These are phyloP conservation scores for Leptosphaerulina australis DNA, from an alignment of 2,329 filamentous ascomycete species.

Conservation along the genomic window DNA sequence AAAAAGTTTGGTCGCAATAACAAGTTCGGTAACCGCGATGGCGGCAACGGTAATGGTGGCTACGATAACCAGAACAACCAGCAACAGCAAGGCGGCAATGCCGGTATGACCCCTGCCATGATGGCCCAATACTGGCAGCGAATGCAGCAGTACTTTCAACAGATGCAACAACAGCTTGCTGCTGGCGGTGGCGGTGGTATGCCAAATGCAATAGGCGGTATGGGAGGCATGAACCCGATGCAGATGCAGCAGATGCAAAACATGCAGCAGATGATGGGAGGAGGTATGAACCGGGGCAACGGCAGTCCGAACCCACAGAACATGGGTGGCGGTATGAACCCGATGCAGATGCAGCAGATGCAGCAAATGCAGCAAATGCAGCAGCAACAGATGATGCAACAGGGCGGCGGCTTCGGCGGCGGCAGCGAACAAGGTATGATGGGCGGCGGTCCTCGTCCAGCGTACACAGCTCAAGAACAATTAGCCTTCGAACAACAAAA, in stretches of 20 bases:
- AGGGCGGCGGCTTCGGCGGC: constrained; percentile 51
- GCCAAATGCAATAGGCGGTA: constrained; percentile 56
- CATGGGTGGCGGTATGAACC: constrained; percentile 64
- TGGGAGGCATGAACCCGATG: constrained; percentile 65
- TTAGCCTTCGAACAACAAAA: constrained; percentile 79
- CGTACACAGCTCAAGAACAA: constrained; percentile 73
- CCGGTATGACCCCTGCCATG: constrained; percentile 88
- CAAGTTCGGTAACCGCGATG: constrained; percentile 48
- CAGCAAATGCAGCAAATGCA: constrained; percentile 65
- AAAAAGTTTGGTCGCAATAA: constrained; percentile 48
- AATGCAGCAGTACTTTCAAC: constrained; percentile 95
- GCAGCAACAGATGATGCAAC: constrained; percentile 55
- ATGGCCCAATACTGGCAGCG: constrained; percentile 99
- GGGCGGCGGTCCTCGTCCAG: constrained; percentile 53
- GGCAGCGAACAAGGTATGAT: constrained; percentile 55
- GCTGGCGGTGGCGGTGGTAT: constrained; percentile 47
- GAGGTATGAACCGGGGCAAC: constrained; percentile 38
- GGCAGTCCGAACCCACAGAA: constrained; percentile 43
- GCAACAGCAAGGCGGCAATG: constrained; percentile 49
- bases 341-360: constrained; percentile 70
- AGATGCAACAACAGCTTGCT: constrained; percentile 93
- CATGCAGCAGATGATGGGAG: constrained; percentile 47
- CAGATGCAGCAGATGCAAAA: constrained; percentile 50
- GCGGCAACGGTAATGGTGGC: constrained; percentile 38
- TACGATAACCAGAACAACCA: constrained; percentile 56